These are phyloP conservation scores for Rhizopus delemar DNA, from an alignment of 371 early-diverging fungal genomes.

Conservation along the genomic window DNA sequence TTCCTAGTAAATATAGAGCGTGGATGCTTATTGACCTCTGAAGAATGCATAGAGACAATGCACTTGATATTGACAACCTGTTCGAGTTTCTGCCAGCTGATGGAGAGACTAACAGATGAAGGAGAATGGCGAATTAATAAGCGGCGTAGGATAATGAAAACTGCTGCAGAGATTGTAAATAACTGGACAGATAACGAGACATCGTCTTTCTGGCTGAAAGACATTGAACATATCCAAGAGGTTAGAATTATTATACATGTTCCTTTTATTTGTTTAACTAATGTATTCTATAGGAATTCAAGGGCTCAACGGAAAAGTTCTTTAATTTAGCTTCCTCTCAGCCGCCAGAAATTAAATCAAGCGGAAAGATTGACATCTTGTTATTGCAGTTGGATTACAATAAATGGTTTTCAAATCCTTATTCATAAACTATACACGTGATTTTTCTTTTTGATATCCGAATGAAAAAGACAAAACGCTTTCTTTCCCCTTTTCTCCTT, in stretches of 20 bases:
- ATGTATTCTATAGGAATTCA: conserved; percentile 50
- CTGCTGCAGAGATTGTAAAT: conserved; percentile 44
- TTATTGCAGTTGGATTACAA: conserved; percentile 71
- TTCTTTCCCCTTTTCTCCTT: background rate
- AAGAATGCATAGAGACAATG: conserved; percentile 36
- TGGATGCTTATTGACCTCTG: conserved; percentile 57
- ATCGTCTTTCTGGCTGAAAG: conserved; percentile 23
- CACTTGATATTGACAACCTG: conserved; percentile 39
- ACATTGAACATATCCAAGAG: conserved; percentile 23
- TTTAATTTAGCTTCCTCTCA: conserved; percentile 47
- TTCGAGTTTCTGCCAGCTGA: conserved; percentile 42
- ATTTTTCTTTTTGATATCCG: background rate
- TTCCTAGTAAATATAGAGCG: conserved; percentile 46
- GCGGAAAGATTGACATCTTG: conserved; percentile 58
- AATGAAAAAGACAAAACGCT: background rate
- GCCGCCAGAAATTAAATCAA: conserved; percentile 44
- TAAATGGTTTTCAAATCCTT: conserved; percentile 33
- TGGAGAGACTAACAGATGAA: conserved; percentile 29
- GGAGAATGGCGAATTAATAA: conserved; percentile 34
- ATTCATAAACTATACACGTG: background rate
- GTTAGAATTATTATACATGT: conserved; percentile 22
- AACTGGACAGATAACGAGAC: conserved; percentile 35
- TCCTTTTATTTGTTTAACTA: background rate
- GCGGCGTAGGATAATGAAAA: conserved; percentile 25
- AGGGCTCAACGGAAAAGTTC: conserved; percentile 46